Evolutionary conservation across 1,284 basidiomycete genomes (phyloP), one percentile per base, ranked within the genome.

Genomic region (Tilletia horrida): DNA sequence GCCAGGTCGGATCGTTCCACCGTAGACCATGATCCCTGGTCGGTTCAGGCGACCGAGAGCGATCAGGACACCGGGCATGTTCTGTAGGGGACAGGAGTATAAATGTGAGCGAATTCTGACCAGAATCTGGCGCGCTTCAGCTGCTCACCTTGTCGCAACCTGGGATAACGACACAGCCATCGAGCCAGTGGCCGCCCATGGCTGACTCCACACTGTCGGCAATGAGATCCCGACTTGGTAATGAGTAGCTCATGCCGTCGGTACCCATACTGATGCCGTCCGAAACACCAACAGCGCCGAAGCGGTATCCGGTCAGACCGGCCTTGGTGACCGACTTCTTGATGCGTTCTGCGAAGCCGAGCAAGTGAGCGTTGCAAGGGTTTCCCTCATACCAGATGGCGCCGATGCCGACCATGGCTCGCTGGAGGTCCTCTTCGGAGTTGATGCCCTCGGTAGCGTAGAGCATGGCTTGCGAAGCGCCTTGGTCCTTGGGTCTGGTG

Each of bases 251-350:
- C 80, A 81, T 81, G 63, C 74, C 80, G 29, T 73, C 73, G 8
- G 78, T 80, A 8, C 80, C 80, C 80, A 82, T 82, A 52, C 75
- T 75, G 68, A 82, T 82, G 35, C 79, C 80, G 62, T 82, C 80
- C 23, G 74, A 76, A 8, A 82, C 80, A 63, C 80, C 80, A n/a
- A 81, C 78, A 25, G 77, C 71, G 55, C 78, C 78, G 55, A 78
- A 81, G 67, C 81, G 77, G 71, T 80, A 81, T 4, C 77, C 79
- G 8, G 77, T 81, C 27, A 81, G 70, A n/a, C 80, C 80, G 7
- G 78, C 77, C 11, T 73, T 68, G 65, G 75, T 65, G 8, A 81
- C 63, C 14, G 73, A 75, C 47, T 73, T 67, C 44, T 79, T 79
- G 66, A 82, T 73, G 29, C 73, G 69, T 67, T 79, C 73, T 23